Evolutionary conservation across 257 asterid species (phyloP).

Genomic region (Anisodus acutangulus): DNA sequence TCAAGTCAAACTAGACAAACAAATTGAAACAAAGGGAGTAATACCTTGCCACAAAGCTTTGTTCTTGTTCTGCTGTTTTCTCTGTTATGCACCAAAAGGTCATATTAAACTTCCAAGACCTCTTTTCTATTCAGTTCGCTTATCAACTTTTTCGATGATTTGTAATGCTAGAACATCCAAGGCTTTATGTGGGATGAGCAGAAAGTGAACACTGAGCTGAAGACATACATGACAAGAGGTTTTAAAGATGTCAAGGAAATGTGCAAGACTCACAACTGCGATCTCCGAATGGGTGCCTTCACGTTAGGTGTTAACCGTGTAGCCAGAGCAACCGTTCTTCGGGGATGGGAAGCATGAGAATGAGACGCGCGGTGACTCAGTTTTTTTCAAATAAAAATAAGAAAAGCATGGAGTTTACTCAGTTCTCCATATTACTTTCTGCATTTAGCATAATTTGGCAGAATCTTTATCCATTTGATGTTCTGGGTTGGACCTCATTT

Average conservation of each 20-base stretch:
- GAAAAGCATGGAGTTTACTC: not conserved
- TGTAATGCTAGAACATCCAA: constrained; percentile 65
- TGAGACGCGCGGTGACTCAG: not conserved
- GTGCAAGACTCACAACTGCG: constrained; percentile 79
- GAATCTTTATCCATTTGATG: not conserved
- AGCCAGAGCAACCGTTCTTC: constrained; percentile 78
- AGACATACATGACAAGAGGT: constrained; percentile 77
- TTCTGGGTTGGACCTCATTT: not conserved
- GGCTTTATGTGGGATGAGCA: constrained; percentile 99
- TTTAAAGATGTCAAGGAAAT: constrained; percentile 73
- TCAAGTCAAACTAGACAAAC: too few relatives aligned
- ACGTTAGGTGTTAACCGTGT: constrained; percentile 90
- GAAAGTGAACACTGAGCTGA: constrained; percentile 79
- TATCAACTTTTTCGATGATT: not conserved
- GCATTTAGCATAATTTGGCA: not conserved
- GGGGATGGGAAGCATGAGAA: constrained; percentile 92
- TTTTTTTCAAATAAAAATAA: not conserved
- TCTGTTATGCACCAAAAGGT: not conserved
- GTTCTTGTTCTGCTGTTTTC: not conserved
- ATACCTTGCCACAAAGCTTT: not conserved
- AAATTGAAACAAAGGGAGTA: too few relatives aligned
- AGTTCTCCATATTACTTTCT: not conserved
- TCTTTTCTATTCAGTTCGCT: not conserved
- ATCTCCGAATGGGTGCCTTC: constrained; percentile 92
- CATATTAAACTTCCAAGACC: not conserved